These are phyloP conservation scores for Ogataea wickerhamii DNA, from an alignment of 805 yeast species.

Conservation along the genomic window DNA sequence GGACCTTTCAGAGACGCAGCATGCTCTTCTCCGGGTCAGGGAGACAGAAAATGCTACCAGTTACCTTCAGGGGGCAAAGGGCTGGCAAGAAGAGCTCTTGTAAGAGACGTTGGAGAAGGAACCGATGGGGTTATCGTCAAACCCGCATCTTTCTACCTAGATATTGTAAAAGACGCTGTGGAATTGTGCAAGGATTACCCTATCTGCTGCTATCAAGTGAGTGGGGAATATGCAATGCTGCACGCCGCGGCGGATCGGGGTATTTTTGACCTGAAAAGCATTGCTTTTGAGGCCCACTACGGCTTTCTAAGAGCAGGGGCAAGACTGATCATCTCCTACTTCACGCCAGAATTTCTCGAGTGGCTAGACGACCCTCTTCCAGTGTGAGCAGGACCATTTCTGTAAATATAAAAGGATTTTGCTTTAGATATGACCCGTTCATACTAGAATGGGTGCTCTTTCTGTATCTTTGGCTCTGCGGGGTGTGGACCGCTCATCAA, in stretches of 20 bases:
- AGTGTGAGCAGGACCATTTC: conserved; percentile 13
- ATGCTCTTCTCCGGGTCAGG: conserved; percentile 81
- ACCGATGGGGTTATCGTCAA: conserved; percentile 94
- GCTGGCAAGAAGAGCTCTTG: conserved; percentile 85
- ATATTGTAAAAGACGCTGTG: conserved; percentile 84
- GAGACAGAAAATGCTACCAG: conserved; percentile 92
- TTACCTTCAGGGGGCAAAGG: conserved; percentile 92
- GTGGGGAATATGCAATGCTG: conserved; percentile 96
- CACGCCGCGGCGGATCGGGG: conserved; percentile 98
- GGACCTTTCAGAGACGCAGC: conserved; percentile 99
- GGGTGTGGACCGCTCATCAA: not conserved
- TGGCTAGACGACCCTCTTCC: conserved; percentile 59
- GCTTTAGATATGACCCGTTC: not conserved
- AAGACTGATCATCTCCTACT: conserved; percentile 81
- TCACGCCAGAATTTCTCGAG: conserved; percentile 92
- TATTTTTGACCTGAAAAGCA: conserved; percentile 73
- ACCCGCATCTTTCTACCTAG: conserved; percentile 94
- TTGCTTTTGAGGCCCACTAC: conserved; percentile 82
- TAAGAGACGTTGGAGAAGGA: conserved; percentile 86
- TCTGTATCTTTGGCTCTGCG: not conserved
- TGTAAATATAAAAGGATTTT: too few relatives aligned
- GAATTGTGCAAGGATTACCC: conserved; percentile 81
- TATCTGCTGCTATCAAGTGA: conserved; percentile 90
- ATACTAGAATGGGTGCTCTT: conserved; percentile 2
- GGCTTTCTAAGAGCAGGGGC: conserved; percentile 97